Percentiles rank a stretch among this genome's conserved stretches.
Evolutionary conservation across 2,329 filamentous ascomycete species (phyloP).

Genomic region (Furcasterigmium sp.): DNA sequence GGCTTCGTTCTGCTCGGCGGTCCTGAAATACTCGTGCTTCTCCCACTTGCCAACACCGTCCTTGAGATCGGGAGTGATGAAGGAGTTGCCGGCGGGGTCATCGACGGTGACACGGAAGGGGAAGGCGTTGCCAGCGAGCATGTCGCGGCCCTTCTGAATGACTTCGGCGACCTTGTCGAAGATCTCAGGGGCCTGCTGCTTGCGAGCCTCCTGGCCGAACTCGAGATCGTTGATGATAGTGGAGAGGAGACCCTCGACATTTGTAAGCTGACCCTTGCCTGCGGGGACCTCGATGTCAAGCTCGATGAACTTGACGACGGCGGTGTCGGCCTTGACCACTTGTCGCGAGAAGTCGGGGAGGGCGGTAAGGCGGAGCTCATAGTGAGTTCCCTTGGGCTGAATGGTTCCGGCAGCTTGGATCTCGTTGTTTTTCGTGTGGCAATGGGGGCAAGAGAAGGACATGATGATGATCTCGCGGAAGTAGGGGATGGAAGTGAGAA

Average conservation of each 20-base stretch:
- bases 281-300: slow-evolving; percentile 90
- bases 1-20: slow-evolving; percentile 77
- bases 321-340: slow-evolving; percentile 88
- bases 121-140: slow-evolving; percentile 72
- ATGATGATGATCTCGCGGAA: slow-evolving; percentile 97
- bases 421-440: slow-evolving; percentile 85
- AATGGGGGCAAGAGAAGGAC: slow-evolving; percentile 91
- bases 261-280: slow-evolving; percentile 86
- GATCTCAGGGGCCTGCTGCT: slow-evolving; percentile 71
- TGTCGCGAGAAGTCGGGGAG: slow-evolving; percentile 75
- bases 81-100: slow-evolving; percentile 92
- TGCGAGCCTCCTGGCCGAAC: slow-evolving; percentile 76
- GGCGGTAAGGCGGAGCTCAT: slow-evolving; percentile 72
- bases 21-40: slow-evolving; percentile 78
- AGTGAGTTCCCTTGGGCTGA: slow-evolving; percentile 81
- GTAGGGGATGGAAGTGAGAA: slow-evolving; percentile 90
- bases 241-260: slow-evolving; percentile 81
- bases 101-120: slow-evolving; percentile 87
- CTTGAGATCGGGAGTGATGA: slow-evolving; percentile 82
- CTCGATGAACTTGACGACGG: slow-evolving; percentile 81
- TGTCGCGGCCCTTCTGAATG: slow-evolving; percentile 67
- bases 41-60: slow-evolving; percentile 83
- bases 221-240: slow-evolving; percentile 77
- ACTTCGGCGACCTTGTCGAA: slow-evolving; percentile 73
- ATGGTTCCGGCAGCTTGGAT: slow-evolving; percentile 90